These are phyloP conservation scores for Penicillium psychrofluorescens DNA, from an alignment of 495 filamentous ascomycete species.

Conservation along the genomic window DNA sequence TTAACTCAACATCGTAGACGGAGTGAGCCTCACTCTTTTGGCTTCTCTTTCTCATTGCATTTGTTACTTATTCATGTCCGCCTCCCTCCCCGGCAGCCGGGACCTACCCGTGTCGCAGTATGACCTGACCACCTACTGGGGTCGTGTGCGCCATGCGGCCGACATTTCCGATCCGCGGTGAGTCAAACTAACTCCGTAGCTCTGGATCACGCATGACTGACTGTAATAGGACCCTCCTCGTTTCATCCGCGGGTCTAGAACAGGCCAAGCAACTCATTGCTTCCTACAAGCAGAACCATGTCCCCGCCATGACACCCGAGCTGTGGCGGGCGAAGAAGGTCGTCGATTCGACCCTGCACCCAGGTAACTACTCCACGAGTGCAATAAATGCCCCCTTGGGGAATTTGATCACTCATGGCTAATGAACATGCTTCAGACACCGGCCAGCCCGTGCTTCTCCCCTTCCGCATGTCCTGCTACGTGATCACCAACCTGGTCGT, in stretches of 20 bases:
- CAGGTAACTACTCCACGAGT: slow-evolving; percentile 47
- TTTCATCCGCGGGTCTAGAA: slow-evolving; percentile 68
- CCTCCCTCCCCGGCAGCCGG: slow-evolving; percentile 78
- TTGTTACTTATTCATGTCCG: slow-evolving; percentile 56
- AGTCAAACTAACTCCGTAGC: slow-evolving; percentile 21
- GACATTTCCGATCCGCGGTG: slow-evolving; percentile 94
- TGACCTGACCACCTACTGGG: slow-evolving; percentile 90
- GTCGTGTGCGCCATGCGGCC: slow-evolving; percentile 82
- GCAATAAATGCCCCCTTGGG: background rate
- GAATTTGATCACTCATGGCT: background rate
- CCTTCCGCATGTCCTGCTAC: slow-evolving; percentile 96
- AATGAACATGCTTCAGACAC: slow-evolving; percentile 55
- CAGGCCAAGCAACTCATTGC: slow-evolving; percentile 71
- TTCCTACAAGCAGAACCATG: slow-evolving; percentile 73
- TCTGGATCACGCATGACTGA: background rate
- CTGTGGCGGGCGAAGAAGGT: slow-evolving; percentile 95
- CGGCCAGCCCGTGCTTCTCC: slow-evolving; percentile 82
- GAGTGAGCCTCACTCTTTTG: slow-evolving; percentile 1
- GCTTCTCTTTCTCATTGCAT: slow-evolving; percentile 2
- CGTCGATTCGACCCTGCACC: slow-evolving; percentile 91
- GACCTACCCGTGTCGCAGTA: slow-evolving; percentile 86
- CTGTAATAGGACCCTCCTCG: slow-evolving; percentile 62
- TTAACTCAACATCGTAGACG: background rate
- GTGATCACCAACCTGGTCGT: slow-evolving; percentile 90
- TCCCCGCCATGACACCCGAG: slow-evolving; percentile 75